phyloP scores from a whole-genome alignment of 2,329 filamentous ascomycete genomes.

The Leptosphaerulina australis region DNA sequence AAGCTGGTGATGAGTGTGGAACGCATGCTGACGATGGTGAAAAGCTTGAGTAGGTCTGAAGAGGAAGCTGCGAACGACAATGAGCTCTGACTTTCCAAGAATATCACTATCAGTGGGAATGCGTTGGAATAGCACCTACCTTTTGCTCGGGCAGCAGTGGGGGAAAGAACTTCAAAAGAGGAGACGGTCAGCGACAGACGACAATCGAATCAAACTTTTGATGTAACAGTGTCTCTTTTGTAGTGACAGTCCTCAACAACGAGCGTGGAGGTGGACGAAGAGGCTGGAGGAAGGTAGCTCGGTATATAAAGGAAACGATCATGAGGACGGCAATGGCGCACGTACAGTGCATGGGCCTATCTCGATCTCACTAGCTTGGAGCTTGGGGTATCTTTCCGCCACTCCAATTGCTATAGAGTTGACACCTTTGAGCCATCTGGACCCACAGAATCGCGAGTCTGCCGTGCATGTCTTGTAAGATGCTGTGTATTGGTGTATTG shows the following conservation, averaged over 20 bases:
- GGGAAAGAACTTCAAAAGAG: constrained; percentile 14
- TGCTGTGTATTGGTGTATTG: constrained; percentile 23
- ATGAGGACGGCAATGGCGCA: constrained; percentile 24
- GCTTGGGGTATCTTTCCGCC: constrained; percentile 18
- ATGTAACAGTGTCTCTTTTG: constrained; percentile 17
- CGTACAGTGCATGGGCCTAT: constrained; percentile 19
- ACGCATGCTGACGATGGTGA: constrained; percentile 49
- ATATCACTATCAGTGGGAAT: constrained; percentile 10
- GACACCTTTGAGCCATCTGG: constrained; percentile 14
- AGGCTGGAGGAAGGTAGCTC: constrained; percentile 22
- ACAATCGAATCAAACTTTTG: constrained; percentile 8
- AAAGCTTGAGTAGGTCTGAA: constrained; percentile 9
- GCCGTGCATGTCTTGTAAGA: constrained; percentile 20
- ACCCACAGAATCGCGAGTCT: constrained; percentile 6
- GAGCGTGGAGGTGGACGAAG: constrained; percentile 35
- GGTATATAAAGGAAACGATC: constrained; percentile 40
- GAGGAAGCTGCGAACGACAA: constrained; percentile 1
- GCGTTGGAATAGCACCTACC: constrained; percentile 19
- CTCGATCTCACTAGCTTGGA: constrained; percentile 17
- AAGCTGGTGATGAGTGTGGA: constrained; percentile 59
- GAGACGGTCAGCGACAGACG: constrained; percentile 34
- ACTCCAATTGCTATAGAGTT: constrained; percentile 8
- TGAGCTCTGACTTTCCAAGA: constrained; percentile 11
- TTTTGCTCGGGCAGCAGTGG: constrained; percentile 7
- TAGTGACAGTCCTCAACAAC: constrained; percentile 29